phyloP scores from a whole-genome alignment of 768 basidiomycete genomes.

The Podaxis rugospora region DNA sequence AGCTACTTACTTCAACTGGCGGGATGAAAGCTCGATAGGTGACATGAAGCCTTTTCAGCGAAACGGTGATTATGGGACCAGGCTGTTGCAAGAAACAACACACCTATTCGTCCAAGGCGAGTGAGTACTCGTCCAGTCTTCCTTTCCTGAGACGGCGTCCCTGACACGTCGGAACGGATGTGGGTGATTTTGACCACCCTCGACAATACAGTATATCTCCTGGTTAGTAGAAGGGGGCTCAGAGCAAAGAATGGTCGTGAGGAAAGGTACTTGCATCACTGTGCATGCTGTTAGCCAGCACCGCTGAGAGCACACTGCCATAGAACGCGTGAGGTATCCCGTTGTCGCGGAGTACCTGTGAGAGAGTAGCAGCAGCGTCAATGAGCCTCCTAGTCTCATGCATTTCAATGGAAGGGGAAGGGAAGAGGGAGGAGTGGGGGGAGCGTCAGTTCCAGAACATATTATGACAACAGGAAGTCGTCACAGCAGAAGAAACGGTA shows the following conservation, averaged over 20 bases:
- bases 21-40: conserved; percentile 76
- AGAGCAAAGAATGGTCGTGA: background rate
- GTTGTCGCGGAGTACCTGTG: conserved; percentile 49
- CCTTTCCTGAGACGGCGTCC: conserved; percentile 62
- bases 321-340: conserved; percentile 79
- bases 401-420: conserved; percentile 39
- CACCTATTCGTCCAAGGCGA: conserved; percentile 89
- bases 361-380: conserved; percentile 75
- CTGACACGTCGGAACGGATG: conserved; percentile 81
- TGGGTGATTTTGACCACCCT: conserved; percentile 54
- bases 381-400: conserved; percentile 70
- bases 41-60: conserved; percentile 54
- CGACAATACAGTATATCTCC: conserved; percentile 86
- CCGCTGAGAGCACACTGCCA: conserved; percentile 67
- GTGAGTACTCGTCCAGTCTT: conserved; percentile 60
- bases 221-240: conserved; percentile 25
- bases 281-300: conserved; percentile 60
- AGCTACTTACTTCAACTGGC: conserved; percentile 59
- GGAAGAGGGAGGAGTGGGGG: conserved; percentile 21
- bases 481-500: conserved; percentile 34
- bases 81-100: conserved; percentile 13
- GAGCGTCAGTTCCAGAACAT: conserved; percentile 42
- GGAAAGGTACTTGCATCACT: conserved; percentile 50
- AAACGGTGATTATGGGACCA: conserved; percentile 1
- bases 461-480: conserved; percentile 41